phyloP scores from a whole-genome alignment of 2,329 filamentous ascomycete genomes.

The Cadophora sp. region DNA sequence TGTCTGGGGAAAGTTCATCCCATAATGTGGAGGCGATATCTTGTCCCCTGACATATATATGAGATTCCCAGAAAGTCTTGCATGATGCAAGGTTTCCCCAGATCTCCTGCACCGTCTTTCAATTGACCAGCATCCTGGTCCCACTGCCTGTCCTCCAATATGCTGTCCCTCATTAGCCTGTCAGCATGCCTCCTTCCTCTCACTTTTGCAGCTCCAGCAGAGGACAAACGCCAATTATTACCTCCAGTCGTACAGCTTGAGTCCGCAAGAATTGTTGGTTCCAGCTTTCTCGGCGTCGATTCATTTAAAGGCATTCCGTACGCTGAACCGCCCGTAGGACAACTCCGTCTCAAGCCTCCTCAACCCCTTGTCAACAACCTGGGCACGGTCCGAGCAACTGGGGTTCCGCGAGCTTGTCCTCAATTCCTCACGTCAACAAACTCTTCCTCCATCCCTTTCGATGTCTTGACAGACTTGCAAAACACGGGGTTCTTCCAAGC shows the following conservation, averaged over 20 bases:
- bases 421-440: slow-evolving; percentile 61
- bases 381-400: slow-evolving; percentile 67
- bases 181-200: slow-evolving; percentile 26
- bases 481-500: slow-evolving; percentile 64
- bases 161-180: slow-evolving; percentile 21
- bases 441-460: slow-evolving; percentile 46
- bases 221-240: slow-evolving; percentile 22
- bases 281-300: slow-evolving; percentile 27
- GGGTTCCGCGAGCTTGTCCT: slow-evolving; percentile 68
- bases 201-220: slow-evolving; percentile 20
- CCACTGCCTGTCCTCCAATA: background rate
- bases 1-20: background rate
- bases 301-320: slow-evolving; percentile 69
- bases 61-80: background rate
- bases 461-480: slow-evolving; percentile 57
- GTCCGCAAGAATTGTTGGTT: slow-evolving; percentile 29
- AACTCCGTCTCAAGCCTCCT: slow-evolving; percentile 73
- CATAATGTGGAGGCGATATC: background rate
- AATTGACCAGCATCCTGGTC: background rate
- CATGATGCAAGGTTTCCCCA: background rate
- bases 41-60: background rate
- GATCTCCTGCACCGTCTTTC: background rate
- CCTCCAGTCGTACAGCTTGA: slow-evolving; percentile 20
- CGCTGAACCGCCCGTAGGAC: slow-evolving; percentile 70
- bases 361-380: slow-evolving; percentile 61